Conservation (phyloP, 768 basidiomycete species). For the Dioszegia crocea region DNA sequence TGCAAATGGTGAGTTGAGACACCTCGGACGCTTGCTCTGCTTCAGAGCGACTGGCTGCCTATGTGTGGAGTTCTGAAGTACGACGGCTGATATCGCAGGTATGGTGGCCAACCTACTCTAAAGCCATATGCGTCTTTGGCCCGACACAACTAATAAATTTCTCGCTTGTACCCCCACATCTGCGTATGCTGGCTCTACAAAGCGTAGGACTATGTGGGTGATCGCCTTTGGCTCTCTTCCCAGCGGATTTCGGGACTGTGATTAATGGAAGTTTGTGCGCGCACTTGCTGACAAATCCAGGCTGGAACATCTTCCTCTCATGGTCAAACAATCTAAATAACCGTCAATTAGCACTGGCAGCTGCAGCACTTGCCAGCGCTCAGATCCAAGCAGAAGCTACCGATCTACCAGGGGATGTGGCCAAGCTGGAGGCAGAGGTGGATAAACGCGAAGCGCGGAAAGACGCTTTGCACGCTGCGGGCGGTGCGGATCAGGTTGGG, state of each 20-base stretch:
- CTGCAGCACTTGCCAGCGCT: constrained; percentile 8
- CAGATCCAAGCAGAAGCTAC: not conserved
- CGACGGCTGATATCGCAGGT: constrained; percentile 7
- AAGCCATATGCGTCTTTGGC: constrained; percentile 37
- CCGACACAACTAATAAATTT: constrained; percentile 47
- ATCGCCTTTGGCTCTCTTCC: not conserved
- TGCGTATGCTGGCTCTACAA: constrained; percentile 40
- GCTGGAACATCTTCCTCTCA: constrained; percentile 48
- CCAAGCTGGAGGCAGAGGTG: constrained; percentile 11
- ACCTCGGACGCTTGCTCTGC: no score
- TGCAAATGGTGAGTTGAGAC: constrained; percentile 32
- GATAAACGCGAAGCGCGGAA: constrained; percentile 19
- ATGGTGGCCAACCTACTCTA: constrained; percentile 39
- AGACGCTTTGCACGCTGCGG: constrained; percentile 11
- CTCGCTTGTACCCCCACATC: constrained; percentile 16
- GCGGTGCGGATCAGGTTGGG: constrained; percentile 2
- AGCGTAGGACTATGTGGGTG: constrained; percentile 35
- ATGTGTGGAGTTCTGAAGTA: constrained; percentile 3
- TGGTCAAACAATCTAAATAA: constrained; percentile 44
- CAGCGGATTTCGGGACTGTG: no score
- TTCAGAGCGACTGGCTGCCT: no score
- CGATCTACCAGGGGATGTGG: not conserved
- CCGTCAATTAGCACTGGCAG: constrained; percentile 18
- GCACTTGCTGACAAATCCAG: not conserved
- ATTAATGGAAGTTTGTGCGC: no score